phyloP scores from a whole-genome alignment of 164 flowering plant species.

The Annona cherimola region DNA sequence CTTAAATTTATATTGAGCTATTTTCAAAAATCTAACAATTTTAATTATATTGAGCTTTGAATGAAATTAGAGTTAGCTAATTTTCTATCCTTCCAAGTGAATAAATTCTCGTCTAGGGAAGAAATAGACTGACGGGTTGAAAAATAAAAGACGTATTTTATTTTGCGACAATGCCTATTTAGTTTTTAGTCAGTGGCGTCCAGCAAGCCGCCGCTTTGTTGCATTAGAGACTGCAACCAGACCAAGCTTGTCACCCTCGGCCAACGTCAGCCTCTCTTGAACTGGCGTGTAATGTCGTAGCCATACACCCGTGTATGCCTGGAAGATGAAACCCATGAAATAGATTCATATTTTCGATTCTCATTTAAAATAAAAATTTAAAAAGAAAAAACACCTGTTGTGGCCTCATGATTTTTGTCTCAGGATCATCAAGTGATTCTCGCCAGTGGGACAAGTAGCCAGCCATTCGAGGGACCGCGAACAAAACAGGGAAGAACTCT shows the following conservation, averaged over 20 bases:
- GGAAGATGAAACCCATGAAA: neutral
- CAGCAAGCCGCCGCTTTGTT: conserved; percentile 59
- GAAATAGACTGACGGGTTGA: neutral
- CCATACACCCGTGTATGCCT: conserved; percentile 77
- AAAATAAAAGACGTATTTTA: neutral
- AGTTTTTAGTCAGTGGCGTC: conserved; percentile 12
- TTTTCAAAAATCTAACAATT: too few relatives aligned
- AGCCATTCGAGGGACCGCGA: conserved; percentile 99
- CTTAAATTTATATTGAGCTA: too few relatives aligned
- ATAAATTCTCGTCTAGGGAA: neutral
- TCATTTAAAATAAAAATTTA: neutral
- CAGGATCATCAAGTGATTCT: conserved; percentile 98
- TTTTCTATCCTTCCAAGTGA: too few relatives aligned
- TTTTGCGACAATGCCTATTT: too few relatives aligned
- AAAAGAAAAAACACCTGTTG: conserved; percentile 49
- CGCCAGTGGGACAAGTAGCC: conserved; percentile 94
- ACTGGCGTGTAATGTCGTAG: conserved; percentile 54
- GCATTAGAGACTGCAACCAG: conserved; percentile 74
- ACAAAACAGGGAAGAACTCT: conserved; percentile 90
- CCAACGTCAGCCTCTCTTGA: conserved; percentile 33
- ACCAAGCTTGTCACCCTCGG: conserved; percentile 41
- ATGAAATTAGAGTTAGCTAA: too few relatives aligned
- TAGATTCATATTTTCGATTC: neutral
- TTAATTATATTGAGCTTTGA: too few relatives aligned
- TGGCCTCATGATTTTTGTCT: conserved; percentile 97